Conservation (phyloP, 306 rosid genomes). For the Spatholobus suberectus region DNA sequence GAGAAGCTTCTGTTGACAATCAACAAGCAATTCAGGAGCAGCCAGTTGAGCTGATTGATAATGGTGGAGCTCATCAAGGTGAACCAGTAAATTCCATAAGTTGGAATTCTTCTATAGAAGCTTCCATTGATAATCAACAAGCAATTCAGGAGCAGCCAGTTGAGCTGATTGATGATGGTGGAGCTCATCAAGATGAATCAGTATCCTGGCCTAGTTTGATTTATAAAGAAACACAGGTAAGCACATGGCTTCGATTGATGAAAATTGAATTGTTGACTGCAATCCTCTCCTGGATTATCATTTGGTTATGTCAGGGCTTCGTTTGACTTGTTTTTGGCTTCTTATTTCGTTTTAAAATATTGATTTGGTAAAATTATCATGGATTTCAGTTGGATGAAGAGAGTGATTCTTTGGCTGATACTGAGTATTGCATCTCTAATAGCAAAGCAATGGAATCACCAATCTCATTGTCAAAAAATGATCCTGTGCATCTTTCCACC, state of each 20-base stretch:
- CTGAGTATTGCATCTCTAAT: conserved; percentile 38
- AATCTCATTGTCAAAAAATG: conserved; percentile 40
- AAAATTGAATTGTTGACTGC: conserved; percentile 34
- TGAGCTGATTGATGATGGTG: conserved; percentile 51
- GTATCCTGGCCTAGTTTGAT: conserved; percentile 40
- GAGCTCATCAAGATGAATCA: conserved; percentile 37
- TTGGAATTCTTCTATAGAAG: conserved; percentile 32
- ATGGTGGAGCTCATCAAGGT: conserved; percentile 43
- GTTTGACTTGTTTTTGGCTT: conserved; percentile 13
- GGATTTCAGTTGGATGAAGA: conserved; percentile 63
- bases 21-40: conserved; percentile 39
- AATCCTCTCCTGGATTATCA: conserved; percentile 31
- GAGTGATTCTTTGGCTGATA: conserved; percentile 40
- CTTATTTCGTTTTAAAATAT: conserved; percentile 12
- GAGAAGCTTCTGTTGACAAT: conserved; percentile 33
- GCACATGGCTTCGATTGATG: conserved; percentile 34
- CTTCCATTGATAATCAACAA: conserved; percentile 37
- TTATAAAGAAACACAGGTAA: conserved; percentile 46
- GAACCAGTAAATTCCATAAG: conserved; percentile 36
- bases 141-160: conserved; percentile 38
- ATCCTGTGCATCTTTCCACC: conserved; percentile 62
- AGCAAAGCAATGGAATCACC: conserved; percentile 47
- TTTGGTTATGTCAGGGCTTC: conserved; percentile 41
- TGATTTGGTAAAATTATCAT: conserved; percentile 38
- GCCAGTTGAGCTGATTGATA: conserved; percentile 43